Conservation (phyloP, 257 asterid genomes). For the Scutellaria baicalensis region DNA sequence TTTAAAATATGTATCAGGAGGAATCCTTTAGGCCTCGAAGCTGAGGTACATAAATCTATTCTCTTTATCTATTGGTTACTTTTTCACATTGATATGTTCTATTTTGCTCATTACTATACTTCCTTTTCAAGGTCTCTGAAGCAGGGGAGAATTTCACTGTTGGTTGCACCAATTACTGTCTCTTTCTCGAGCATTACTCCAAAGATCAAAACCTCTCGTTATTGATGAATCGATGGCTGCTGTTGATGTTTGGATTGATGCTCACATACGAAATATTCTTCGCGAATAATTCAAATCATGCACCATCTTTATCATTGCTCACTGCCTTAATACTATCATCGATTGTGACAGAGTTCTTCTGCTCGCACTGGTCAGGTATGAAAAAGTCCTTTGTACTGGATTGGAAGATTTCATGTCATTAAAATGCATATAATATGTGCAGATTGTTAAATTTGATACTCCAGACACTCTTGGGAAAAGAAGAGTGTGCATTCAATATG, state of each 20-base stretch:
- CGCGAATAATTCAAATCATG: conserved; percentile 85
- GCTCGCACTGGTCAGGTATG: conserved; percentile 85
- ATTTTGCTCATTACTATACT: conserved; percentile 33
- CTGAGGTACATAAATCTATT: conserved; percentile 51
- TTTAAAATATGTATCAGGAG: conserved; percentile 83
- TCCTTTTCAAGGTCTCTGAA: conserved; percentile 82
- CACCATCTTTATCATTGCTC: conserved; percentile 98
- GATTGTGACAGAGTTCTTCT: conserved; percentile 81
- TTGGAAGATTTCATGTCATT: not conserved
- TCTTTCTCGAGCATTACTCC: conserved; percentile 92
- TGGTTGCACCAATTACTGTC: conserved; percentile 88
- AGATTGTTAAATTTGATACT: conserved; percentile 78
- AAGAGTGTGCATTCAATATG: conserved; percentile 87
- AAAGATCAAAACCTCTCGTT: conserved; percentile 91
- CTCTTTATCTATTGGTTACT: not conserved
- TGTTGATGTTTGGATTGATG: conserved; percentile 91
- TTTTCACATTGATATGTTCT: conserved; percentile 23
- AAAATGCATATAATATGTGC: not conserved
- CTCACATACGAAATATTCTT: conserved; percentile 89
- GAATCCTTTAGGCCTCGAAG: conserved; percentile 70
- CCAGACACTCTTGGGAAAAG: conserved; percentile 66
- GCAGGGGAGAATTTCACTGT: conserved; percentile 97
- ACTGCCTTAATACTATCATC: conserved; percentile 81
- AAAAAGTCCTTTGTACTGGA: not conserved
- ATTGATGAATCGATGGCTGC: conserved; percentile 99